Percentiles rank a stretch among this genome's conserved stretches.
Conservation (phyloP, 116 monocot species). For the Iris pallida region DNA sequence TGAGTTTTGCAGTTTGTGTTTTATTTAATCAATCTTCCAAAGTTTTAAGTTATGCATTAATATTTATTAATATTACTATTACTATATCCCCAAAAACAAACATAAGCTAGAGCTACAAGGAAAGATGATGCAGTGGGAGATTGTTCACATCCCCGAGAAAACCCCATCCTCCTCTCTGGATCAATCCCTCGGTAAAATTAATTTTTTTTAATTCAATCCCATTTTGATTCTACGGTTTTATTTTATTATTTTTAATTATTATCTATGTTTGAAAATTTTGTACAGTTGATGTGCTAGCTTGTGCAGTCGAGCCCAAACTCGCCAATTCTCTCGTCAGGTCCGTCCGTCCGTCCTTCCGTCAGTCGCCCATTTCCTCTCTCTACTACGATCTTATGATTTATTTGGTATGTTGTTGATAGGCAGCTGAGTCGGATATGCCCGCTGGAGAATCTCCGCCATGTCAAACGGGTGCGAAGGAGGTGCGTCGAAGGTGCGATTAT, state of each 20-base stretch:
- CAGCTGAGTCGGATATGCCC: slow-evolving; percentile 38
- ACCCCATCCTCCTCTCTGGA: neutral
- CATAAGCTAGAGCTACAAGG: too few relatives aligned
- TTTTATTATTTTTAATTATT: neutral
- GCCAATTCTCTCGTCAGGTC: slow-evolving; percentile 11
- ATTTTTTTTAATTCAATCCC: neutral
- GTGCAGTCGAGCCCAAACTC: slow-evolving; percentile 6
- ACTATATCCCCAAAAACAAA: too few relatives aligned
- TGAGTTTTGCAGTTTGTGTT: too few relatives aligned
- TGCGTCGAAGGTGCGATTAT: slow-evolving; percentile 26
- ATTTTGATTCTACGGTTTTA: neutral
- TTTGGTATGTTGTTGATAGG: slow-evolving; percentile 11
- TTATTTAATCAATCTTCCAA: too few relatives aligned
- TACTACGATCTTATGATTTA: neutral
- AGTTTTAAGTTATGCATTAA: too few relatives aligned
- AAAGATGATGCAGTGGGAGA: slow-evolving; percentile 8
- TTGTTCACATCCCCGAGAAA: slow-evolving; percentile 7
- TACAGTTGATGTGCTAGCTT: slow-evolving; percentile 12
- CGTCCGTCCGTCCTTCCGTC: neutral
- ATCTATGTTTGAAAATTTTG: neutral
- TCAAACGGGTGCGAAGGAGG: slow-evolving; percentile 43
- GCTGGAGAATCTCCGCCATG: slow-evolving; percentile 55
- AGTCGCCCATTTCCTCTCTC: neutral
- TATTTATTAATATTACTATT: too few relatives aligned
- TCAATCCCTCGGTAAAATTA: slow-evolving; percentile 3